phyloP scores from a whole-genome alignment of 2,329 filamentous ascomycete species.

The Aspergillus tamarii region DNA sequence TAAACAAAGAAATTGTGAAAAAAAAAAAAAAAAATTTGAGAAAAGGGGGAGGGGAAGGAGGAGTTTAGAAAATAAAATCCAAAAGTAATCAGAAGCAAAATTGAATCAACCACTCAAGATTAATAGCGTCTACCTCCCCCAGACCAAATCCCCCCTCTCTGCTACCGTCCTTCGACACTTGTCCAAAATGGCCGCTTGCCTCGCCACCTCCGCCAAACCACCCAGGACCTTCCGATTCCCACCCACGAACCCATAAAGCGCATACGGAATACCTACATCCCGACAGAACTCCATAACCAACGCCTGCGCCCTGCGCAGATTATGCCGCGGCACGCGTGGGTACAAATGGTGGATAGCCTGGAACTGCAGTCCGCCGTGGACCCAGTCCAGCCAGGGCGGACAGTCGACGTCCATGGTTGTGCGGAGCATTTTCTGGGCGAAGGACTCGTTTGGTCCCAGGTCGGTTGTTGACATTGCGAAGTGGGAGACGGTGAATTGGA shows the following conservation, averaged over 20 bases:
- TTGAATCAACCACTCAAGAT: no score
- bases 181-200: conserved; percentile 71
- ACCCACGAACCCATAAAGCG: conserved; percentile 78
- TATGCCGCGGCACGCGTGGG: conserved; percentile 79
- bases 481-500: conserved; percentile 89
- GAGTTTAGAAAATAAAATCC: no score
- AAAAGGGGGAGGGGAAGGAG: no score
- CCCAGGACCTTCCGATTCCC: conserved; percentile 77
- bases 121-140: no score
- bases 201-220: conserved; percentile 71
- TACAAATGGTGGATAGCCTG: conserved; percentile 85
- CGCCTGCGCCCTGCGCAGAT: conserved; percentile 72
- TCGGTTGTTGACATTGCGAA: conserved; percentile 91
- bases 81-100: no score
- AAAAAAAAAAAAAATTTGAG: no score
- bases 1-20: neutral
- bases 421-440: conserved; percentile 83
- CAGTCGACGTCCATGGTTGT: conserved; percentile 94
- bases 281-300: conserved; percentile 78
- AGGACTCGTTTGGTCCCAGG: conserved; percentile 78
- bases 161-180: conserved; percentile 63
- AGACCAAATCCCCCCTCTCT: neutral
- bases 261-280: conserved; percentile 80
- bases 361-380: conserved; percentile 86
- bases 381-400: conserved; percentile 80